Evolutionary conservation across 164 flowering plant species (phyloP), one percentile per base, ranked within the genome.

Genomic region (Tetracentron sinense): DNA sequence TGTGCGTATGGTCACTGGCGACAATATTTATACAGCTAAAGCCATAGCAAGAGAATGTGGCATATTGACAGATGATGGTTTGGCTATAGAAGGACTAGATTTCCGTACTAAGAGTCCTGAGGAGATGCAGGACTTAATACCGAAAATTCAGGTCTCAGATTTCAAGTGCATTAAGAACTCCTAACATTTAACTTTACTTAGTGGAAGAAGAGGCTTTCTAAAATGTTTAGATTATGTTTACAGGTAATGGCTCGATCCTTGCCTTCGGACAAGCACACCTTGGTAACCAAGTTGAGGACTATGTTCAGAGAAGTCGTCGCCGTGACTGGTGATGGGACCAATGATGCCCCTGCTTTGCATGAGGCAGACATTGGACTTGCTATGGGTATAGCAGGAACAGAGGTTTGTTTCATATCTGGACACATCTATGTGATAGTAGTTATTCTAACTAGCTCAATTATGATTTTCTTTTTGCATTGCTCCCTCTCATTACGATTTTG

Each of bases 41-140:
- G 85, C 83, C 22, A 81, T 79, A 51, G 85, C 85, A n/a, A 81
- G 33, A 72, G 85, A 81, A 67, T 81, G 83, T 77, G 83, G 79
- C 23, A 81, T 81, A 65, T 70, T 81, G 27, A 66, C 73, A 12
- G 78, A 56, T 16, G 82, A 53, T 63, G 85, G 80, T 62, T 44
- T 82, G 62, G 83, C 85, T 23, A 71, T 79, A 23, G 85, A 81
- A 72, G 85, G 85, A 33, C 66, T 78, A 53, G 74, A 79, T 2
- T 79, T 81, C 50, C 81, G 72, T 27, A 20, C 25, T n/a, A 70
- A 64, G 61, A 64, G 55, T 68, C 59, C 61, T 7, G 54, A 69
- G 47, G 75, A 81, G 59, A 65, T 79, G 76, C 66, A 65, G 22
- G 69, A 65, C 19, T 26, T 66, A 53, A 71, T 77, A 30, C 81